Evolutionary conservation across 345 rosid genomes (phyloP).

Genomic region (Microthlaspi erraticum): DNA sequence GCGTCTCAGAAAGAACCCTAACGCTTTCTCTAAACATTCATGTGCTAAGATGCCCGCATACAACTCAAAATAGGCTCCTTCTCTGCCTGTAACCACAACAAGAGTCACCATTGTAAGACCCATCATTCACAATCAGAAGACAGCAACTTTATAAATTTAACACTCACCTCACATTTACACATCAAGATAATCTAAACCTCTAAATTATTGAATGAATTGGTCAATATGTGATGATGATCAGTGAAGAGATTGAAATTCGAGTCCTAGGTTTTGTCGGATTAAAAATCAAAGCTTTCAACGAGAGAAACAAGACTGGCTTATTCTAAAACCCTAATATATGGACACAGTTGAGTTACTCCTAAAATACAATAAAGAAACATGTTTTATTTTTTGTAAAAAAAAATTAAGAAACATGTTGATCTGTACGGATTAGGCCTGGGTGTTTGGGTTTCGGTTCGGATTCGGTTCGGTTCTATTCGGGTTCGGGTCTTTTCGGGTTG

Average conservation of each 20-base stretch:
- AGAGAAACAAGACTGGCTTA: conserved; percentile 11
- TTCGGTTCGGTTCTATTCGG: no score
- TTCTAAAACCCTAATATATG: conserved; percentile 29
- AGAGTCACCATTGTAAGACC: conserved; percentile 1
- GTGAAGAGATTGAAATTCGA: conserved; percentile 9
- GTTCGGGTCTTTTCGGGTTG: no score
- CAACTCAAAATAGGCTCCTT: conserved; percentile 89
- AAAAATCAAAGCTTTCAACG: conserved; percentile 21
- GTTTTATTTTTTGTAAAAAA: not conserved
- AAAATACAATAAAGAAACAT: not conserved
- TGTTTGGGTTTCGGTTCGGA: no score
- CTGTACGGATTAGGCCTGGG: no score
- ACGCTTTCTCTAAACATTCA: conserved; percentile 80
- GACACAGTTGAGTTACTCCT: not conserved
- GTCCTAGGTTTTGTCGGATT: not conserved
- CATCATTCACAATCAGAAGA: not conserved
- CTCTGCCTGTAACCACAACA: conserved; percentile 67
- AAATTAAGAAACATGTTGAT: no score
- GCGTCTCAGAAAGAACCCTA: conserved; percentile 82
- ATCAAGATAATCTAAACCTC: conserved; percentile 3
- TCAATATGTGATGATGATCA: conserved; percentile 17
- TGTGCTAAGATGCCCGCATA: conserved; percentile 82
- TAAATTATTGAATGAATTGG: not conserved
- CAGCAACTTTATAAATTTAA: not conserved
- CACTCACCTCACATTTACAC: not conserved